Evolutionary conservation across 108 stramenopile genomes (phyloP), one percentile per base, ranked within the genome.

Genomic region (Bacterosira constricta): DNA sequence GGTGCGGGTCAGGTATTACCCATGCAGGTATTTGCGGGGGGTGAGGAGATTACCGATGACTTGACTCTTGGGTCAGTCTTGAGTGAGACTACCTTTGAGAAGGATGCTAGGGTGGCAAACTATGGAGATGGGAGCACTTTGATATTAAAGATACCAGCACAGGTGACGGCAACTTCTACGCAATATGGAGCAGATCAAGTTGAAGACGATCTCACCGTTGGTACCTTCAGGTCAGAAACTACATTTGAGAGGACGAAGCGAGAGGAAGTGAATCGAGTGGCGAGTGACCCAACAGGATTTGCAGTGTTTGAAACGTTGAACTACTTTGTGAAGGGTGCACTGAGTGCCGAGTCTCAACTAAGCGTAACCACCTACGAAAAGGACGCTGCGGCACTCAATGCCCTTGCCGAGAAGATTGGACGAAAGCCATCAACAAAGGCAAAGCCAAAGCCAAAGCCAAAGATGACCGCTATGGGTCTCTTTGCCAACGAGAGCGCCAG

Each of bases 71-170:
- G 29, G 1, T 21, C 63, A 1, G 46, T 54, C 2, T 51, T 64
- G 49, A 69, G 67, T 25, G 76, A 77, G 46, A 70, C 76, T 21
- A 77, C 76, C 13, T 77, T 77, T 64, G 76, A 77, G 41, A 54
- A 50, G 27, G 76, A 77, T 45, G 67, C 75, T 11, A 44, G 63
- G 21, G 20, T 4, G 36, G 41, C 46, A n/a, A 25, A 38, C 15
- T 20, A 30, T 0, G 45, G 6, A 49, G 70, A 11, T 27, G 38
- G 9, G 30, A 32, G 7, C n/a, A 41, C 15, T 13, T 0, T 49
- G 23, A 1, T 7, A 49, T 49, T 49, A 13, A 54, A 27, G 23
- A 60, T 38, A 1, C 71, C 71, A 1, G 15, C 18, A 11, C 61
- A 54, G 38, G 30, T 72, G 8, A 58, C 51, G 20, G 27, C 51